Evolutionary conservation across 2,329 filamentous ascomycete species (phyloP).

Genomic region (Cytospora mali): DNA sequence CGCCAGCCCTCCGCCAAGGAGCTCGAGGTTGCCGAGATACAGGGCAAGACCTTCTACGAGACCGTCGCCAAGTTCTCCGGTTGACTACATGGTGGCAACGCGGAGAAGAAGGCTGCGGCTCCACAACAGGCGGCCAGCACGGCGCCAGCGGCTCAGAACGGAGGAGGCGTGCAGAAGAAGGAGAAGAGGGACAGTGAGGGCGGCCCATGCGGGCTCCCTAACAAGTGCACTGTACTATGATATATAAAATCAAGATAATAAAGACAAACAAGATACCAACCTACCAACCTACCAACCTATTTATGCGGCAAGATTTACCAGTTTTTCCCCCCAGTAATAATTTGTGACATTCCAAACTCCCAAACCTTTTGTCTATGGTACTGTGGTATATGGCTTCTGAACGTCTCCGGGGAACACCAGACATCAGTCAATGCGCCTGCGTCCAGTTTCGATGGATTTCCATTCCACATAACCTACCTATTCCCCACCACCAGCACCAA

Average conservation of each 20-base stretch:
- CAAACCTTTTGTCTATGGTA: too few relatives aligned
- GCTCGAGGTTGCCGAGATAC: constrained; percentile 75
- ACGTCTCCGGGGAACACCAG: too few relatives aligned
- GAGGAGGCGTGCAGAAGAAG: constrained; percentile 16
- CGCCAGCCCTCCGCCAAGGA: constrained; percentile 78
- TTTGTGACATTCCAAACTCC: too few relatives aligned
- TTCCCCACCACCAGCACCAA: too few relatives aligned
- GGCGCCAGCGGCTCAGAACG: constrained; percentile 24
- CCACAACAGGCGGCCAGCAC: background rate
- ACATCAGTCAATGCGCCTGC: too few relatives aligned
- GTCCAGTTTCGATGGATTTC: too few relatives aligned
- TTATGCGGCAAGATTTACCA: too few relatives aligned
- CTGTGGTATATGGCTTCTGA: too few relatives aligned
- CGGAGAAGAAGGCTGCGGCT: constrained; percentile 29
- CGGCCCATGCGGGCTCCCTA: constrained; percentile 76
- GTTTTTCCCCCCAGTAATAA: too few relatives aligned
- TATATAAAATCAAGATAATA: constrained; percentile 10
- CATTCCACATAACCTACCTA: too few relatives aligned
- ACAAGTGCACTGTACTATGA: constrained; percentile 72
- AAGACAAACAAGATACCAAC: background rate
- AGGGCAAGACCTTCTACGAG: constrained; percentile 86
- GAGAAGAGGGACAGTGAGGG: constrained; percentile 48
- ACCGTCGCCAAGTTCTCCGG: constrained; percentile 69
- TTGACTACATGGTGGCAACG: constrained; percentile 73
- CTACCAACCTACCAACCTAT: too few relatives aligned